Percentiles rank a stretch among this genome's conserved stretches.
phyloP scores from a whole-genome alignment of 2,329 filamentous ascomycete species.

The Cephalotrichum gorgonifer region DNA sequence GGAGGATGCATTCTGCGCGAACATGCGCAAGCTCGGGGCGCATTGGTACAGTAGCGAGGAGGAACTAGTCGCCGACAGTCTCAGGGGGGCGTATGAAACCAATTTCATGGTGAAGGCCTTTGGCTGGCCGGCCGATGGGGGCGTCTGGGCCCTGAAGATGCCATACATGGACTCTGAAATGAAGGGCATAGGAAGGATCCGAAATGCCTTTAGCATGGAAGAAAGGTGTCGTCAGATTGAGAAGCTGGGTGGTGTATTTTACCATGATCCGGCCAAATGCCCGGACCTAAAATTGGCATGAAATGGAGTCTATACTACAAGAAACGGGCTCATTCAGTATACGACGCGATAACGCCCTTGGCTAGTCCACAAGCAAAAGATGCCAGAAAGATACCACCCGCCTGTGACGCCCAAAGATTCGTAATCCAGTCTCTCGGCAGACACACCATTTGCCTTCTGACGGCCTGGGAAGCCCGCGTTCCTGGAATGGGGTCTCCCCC shows the following conservation, averaged over 20 bases:
- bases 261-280: no score
- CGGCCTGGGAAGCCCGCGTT: conserved; percentile 4
- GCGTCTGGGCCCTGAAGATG: conserved; percentile 2
- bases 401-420: background rate
- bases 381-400: conserved; percentile 1
- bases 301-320: no score
- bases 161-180: background rate
- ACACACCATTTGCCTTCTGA: background rate
- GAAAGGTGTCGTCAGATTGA: no score
- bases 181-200: background rate
- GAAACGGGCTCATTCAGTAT: no score
- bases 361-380: no score
- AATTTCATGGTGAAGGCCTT: background rate
- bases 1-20: conserved; percentile 8
- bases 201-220: no score
- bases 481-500: conserved; percentile 11
- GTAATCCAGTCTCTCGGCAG: background rate
- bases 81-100: background rate
- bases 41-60: conserved; percentile 1
- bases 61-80: background rate
- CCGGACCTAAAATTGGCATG: no score
- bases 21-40: conserved; percentile 7
- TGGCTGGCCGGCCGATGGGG: no score
- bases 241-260: no score
- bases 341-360: no score